These are phyloP conservation scores for Leccinellum luteum DNA, from an alignment of 768 basidiomycete genomes.

Conservation along the genomic window DNA sequence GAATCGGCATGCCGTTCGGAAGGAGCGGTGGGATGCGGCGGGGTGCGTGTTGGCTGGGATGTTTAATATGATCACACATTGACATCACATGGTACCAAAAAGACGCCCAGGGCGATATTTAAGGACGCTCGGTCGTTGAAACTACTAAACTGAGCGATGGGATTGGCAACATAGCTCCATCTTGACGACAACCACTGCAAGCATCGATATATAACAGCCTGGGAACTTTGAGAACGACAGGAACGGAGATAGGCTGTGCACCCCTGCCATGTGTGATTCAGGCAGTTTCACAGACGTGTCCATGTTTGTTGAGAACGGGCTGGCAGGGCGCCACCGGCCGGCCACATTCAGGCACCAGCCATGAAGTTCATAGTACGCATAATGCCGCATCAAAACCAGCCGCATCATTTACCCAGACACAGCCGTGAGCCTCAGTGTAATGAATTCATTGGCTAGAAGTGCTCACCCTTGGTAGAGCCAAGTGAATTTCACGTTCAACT, in stretches of 20 bases:
- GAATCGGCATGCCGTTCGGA: background rate
- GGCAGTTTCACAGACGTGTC: background rate
- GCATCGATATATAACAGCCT: background rate
- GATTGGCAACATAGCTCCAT: background rate
- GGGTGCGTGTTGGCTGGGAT: background rate
- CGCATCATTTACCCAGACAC: slow-evolving; percentile 17
- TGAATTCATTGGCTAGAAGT: background rate
- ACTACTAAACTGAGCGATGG: background rate
- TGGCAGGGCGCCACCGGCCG: slow-evolving; percentile 7
- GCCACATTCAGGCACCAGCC: slow-evolving; percentile 24
- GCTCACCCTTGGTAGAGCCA: background rate
- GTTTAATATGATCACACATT: background rate
- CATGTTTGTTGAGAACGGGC: background rate
- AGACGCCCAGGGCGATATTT: background rate
- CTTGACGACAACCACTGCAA: background rate
- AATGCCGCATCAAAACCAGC: slow-evolving; percentile 15
- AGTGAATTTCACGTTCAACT: slow-evolving; percentile 2
- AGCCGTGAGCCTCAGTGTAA: slow-evolving; percentile 6
- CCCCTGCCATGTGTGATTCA: slow-evolving; percentile 4
- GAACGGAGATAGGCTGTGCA: slow-evolving; percentile 3
- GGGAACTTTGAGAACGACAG: background rate
- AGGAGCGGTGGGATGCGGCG: background rate
- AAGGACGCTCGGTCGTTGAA: background rate
- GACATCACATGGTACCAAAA: background rate
- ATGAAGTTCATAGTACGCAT: background rate